These are phyloP conservation scores for Abrus precatorius DNA, from an alignment of 306 rosid species.

Conservation along the genomic window DNA sequence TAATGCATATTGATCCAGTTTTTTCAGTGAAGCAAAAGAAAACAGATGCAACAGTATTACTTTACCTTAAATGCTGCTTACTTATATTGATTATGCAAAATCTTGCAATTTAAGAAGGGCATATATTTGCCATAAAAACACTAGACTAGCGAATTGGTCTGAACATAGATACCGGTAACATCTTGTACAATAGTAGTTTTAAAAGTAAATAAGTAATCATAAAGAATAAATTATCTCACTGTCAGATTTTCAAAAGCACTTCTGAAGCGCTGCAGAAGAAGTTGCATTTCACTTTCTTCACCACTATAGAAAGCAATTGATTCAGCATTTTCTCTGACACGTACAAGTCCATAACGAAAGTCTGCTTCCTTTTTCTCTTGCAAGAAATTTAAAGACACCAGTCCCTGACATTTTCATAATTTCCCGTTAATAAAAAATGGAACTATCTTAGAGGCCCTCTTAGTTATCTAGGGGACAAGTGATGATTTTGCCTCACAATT, in stretches of 20 bases:
- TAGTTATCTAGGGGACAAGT: neutral
- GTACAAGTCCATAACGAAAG: slow-evolving; percentile 97
- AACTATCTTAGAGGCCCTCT: slow-evolving; percentile 24
- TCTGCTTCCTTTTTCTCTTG: slow-evolving; percentile 99
- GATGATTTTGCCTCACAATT: slow-evolving; percentile 17
- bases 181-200: slow-evolving; percentile 23
- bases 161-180: slow-evolving; percentile 21
- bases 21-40: slow-evolving; percentile 15
- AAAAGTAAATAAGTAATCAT: slow-evolving; percentile 14
- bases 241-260: slow-evolving; percentile 93
- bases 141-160: slow-evolving; percentile 1
- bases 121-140: slow-evolving; percentile 13
- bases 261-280: slow-evolving; percentile 88
- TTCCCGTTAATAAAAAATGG: slow-evolving; percentile 25
- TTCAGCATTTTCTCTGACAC: slow-evolving; percentile 97
- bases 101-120: slow-evolving; percentile 9
- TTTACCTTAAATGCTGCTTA: slow-evolving; percentile 19
- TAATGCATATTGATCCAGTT: slow-evolving; percentile 17
- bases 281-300: slow-evolving; percentile 90
- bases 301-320: slow-evolving; percentile 97
- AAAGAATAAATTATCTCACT: slow-evolving; percentile 58
- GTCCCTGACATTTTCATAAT: slow-evolving; percentile 64
- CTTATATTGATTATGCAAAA: neutral
- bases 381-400: slow-evolving; percentile 87
- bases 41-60: neutral